Evolutionary conservation across 345 rosid species (phyloP).

Genomic region (Boechera stricta): DNA sequence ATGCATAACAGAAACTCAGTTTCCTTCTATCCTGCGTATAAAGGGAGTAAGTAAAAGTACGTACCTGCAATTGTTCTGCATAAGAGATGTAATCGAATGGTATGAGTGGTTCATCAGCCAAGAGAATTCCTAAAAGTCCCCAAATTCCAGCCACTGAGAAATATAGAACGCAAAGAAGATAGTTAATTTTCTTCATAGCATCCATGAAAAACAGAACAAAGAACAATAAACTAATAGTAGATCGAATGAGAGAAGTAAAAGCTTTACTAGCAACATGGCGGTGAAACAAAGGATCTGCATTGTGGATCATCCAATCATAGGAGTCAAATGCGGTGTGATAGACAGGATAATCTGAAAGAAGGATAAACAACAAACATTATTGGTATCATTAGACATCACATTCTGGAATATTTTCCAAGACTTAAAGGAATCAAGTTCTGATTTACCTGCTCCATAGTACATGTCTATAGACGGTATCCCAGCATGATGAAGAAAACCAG

Average conservation of each 20-base stretch:
- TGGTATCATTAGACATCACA: conserved; percentile 7
- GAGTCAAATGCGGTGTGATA: conserved; percentile 95
- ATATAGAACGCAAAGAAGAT: conserved; percentile 28
- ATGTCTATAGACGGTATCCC: conserved; percentile 91
- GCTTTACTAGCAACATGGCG: conserved; percentile 86
- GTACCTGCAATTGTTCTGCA: conserved; percentile 65
- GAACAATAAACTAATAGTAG: conserved; percentile 1
- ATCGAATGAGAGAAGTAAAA: conserved; percentile 24
- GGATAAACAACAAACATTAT: conserved; percentile 4
- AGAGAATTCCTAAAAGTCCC: conserved; percentile 81
- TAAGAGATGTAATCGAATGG: conserved; percentile 79
- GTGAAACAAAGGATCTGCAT: conserved; percentile 79
- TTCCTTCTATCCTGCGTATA: conserved; percentile 1
- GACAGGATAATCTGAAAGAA: conserved; percentile 78
- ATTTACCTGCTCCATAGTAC: conserved; percentile 87
- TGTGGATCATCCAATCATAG: conserved; percentile 74
- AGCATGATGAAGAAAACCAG: conserved; percentile 92
- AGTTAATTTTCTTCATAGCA: not conserved
- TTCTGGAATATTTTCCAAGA: not conserved
- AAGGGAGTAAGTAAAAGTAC: not conserved
- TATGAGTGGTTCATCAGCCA: conserved; percentile 80
- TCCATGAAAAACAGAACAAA: not conserved
- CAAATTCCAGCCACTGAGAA: conserved; percentile 80
- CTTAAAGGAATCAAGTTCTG: not conserved
- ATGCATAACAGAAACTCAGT: conserved; percentile 21